A percentile compares a stretch with the other conserved stretches of the same genome.
Evolutionary conservation across 2,329 filamentous ascomycete species (phyloP).

Genomic region (Pezicula rhizophila): DNA sequence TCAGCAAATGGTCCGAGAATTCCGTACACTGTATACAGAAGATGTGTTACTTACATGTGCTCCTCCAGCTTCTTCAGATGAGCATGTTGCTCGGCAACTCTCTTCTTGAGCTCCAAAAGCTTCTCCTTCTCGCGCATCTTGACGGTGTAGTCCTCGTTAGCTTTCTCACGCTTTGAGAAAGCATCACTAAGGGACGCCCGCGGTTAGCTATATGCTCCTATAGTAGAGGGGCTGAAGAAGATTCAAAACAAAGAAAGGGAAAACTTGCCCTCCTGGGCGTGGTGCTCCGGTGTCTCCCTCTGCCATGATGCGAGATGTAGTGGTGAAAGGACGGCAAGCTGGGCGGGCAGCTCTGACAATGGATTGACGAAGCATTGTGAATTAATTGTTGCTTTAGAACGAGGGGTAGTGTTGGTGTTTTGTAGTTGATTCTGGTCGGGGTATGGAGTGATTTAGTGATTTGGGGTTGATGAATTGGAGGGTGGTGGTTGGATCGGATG

Average conservation of each 20-base stretch:
- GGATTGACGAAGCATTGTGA: slow-evolving; percentile 59
- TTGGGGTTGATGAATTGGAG: slow-evolving; percentile 4
- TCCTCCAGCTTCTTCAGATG: slow-evolving; percentile 80
- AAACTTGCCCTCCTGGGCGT: slow-evolving; percentile 13
- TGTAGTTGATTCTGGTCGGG: slow-evolving; percentile 4
- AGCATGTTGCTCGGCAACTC: slow-evolving; percentile 69
- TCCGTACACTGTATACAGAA: neutral
- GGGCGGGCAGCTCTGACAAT: slow-evolving; percentile 44
- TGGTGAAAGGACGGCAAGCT: slow-evolving; percentile 34
- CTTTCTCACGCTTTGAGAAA: slow-evolving; percentile 88
- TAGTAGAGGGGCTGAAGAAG: neutral
- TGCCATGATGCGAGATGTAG: slow-evolving; percentile 42
- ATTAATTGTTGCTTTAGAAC: slow-evolving; percentile 10
- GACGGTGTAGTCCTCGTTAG: slow-evolving; percentile 80
- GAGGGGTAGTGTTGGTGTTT: slow-evolving; percentile 10
- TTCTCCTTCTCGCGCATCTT: slow-evolving; percentile 85
- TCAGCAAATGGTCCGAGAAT: slow-evolving; percentile 9
- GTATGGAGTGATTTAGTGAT: slow-evolving; percentile 7
- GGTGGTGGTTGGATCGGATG: slow-evolving; percentile 17
- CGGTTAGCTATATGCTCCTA: slow-evolving; percentile 10
- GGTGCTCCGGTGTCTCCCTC: slow-evolving; percentile 51
- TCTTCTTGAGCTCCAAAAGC: slow-evolving; percentile 69
- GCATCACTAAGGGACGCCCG: slow-evolving; percentile 57
- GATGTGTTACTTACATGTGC: slow-evolving; percentile 63
- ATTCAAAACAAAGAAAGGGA: neutral